Base-by-base conservation (phyloP, 805 yeast species). In the Monosporozyma unispora region DNA sequence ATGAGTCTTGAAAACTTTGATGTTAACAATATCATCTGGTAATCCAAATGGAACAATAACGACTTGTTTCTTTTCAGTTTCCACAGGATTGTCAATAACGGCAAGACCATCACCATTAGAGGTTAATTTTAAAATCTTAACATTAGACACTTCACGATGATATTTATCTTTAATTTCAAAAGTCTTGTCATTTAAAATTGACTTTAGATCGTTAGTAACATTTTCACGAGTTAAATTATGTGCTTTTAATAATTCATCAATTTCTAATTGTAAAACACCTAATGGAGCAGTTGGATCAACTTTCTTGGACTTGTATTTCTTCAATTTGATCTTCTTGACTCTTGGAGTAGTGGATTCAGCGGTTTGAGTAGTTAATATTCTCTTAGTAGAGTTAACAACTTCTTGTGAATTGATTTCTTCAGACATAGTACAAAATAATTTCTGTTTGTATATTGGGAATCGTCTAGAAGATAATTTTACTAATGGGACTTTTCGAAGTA, bases 31-130 rank as follows among this genome's bases (percentile, higher is more conserved):
- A 62, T 93, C 99, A 1, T 96, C 96, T 1, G 96, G 95, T 31
- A 87, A 70, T 3, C 88, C 84, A 70, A 86, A 93, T 19, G 99
- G 99, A 7, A 93, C 77, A 3, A 87, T 70, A 1, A 81, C 88
- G 8, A 90, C 72, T 63, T 85, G 90, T 47, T 71, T 71, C 40
- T 63, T 62, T 5, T 52, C 55, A 2, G 56, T 46, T 16, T 70
- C 72, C 6, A 72, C 76, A 1, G 93, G 90, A 57, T 81, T 81
- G 4, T 74, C 69, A 45, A 85, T 74, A 4, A 88, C 52, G 0
- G 86, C 96, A 21, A 91, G 58, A 1, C 97, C 97, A 54, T 89
- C 96, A 48, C 98, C 98, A 53, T 81, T 86, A 1, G 96, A 83
- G 10, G 87, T 72, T 14, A 84, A 67, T 44, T 71, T 72, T 29